phyloP scores from a whole-genome alignment of 2,329 filamentous ascomycete species.

The Rutstroemia sp. region DNA sequence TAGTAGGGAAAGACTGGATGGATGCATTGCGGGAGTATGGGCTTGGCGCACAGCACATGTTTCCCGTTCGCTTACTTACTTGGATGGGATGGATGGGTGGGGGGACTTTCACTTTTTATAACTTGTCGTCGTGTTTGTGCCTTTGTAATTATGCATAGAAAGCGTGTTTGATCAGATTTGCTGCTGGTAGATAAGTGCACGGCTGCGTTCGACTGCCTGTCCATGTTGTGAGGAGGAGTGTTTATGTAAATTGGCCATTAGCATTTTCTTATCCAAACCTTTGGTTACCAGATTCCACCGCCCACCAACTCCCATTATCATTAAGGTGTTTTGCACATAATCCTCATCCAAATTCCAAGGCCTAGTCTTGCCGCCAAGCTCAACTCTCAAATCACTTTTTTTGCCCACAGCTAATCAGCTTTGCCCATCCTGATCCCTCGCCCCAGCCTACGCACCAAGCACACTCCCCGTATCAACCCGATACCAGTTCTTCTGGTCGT shows the following conservation, averaged over 20 bases:
- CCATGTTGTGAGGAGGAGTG: no score
- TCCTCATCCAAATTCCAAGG: no score
- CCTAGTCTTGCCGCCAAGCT: no score
- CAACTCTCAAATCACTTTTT: no score
- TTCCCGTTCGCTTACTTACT: constrained; percentile 2
- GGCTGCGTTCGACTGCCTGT: no score
- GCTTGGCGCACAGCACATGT: constrained; percentile 3
- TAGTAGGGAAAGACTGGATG: constrained; percentile 5
- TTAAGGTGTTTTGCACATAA: no score
- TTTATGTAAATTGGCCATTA: no score
- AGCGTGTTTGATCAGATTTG: background rate
- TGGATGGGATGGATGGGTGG: background rate
- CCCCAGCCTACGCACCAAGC: background rate
- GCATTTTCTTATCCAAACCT: no score
- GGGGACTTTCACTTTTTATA: no score
- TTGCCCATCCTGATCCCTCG: background rate
- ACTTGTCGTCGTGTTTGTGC: background rate
- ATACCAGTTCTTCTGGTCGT: constrained; percentile 36
- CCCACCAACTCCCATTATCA: no score
- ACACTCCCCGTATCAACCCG: constrained; percentile 11
- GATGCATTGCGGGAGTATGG: constrained; percentile 17
- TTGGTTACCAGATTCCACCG: no score
- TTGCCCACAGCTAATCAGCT: no score
- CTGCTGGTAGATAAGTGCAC: background rate
- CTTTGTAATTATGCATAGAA: background rate